Base-by-base conservation (phyloP, 306 rosid species). In the Prunus dulcis region DNA sequence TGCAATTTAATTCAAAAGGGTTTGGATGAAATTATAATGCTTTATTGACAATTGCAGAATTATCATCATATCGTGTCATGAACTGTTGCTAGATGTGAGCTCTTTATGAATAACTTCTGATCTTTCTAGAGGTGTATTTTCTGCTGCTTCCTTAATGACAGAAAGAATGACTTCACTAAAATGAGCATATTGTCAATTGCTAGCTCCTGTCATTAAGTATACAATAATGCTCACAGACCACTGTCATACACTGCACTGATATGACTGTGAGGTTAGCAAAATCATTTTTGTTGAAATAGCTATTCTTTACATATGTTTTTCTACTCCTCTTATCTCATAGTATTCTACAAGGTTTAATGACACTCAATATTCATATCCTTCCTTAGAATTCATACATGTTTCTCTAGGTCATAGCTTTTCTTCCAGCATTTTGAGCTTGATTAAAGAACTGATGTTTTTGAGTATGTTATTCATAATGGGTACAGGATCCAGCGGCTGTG, bases 401-500 rank as follows among this genome's bases (percentile, higher is more conserved):
- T 23, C 51, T 34, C 25, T 52, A n/a, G 49, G 67, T 64, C 43
- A 23, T 45, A 17, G 12, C 51, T n/a, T 38, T 41, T 72, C 17
- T 9, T 60, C 45, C 38, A 20, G 17, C 8, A 3, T 32, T 25
- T 78, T 22, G 18, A 34, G 11, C 13, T 65, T 72, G 12, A 65
- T 64, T 55, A 7, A 25, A 45, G 60, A 58, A 11, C 34, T 15
- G n/a, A 41, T 19, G 8, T 52, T 67, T 62, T 68, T 63, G 43
- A 50, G 64, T 50, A 58, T 13, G 55, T 22, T 41, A 3, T 74
- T 47, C 67, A 30, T 23, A 45, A n/a, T 71, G 71, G 18, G 46
- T 78, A 28, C 82, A 95, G 97, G 97, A 92, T 71, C 46, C 86
- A 72, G 71, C 88, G 46, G 91, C 99, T 20, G 2, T 89, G 85